Percentiles rank a stretch among this genome's conserved stretches.
Evolutionary conservation across 2,329 filamentous ascomycete genomes (phyloP).

Genomic region (Leptosphaerulina australis): DNA sequence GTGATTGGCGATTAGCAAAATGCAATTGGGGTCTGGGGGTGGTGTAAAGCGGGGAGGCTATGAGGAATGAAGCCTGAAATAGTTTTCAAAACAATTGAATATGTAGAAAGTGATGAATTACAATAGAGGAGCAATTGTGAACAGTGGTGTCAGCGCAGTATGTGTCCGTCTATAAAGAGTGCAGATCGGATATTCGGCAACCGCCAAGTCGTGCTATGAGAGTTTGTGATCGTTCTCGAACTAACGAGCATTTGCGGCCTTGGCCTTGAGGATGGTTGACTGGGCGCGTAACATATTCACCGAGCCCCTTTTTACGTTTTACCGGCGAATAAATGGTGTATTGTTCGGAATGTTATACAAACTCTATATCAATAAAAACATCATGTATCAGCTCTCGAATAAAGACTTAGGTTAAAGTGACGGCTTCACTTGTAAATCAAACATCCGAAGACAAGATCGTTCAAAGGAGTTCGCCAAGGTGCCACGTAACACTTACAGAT

Average conservation of each 20-base stretch:
- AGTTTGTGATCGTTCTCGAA: background rate
- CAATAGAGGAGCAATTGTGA: too few relatives aligned
- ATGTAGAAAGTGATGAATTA: background rate
- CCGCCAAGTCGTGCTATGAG: constrained; percentile 7
- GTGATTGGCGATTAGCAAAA: constrained; percentile 30
- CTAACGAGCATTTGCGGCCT: background rate
- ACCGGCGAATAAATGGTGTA: too few relatives aligned
- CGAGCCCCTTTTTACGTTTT: too few relatives aligned
- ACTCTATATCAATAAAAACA: too few relatives aligned
- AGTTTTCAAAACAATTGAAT: background rate
- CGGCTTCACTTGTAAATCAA: background rate
- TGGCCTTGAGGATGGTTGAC: constrained; percentile 1
- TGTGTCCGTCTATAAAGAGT: background rate
- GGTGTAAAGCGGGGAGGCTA: background rate
- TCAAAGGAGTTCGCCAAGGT: background rate
- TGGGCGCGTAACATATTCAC: background rate
- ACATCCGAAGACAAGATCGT: background rate
- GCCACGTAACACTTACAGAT: background rate
- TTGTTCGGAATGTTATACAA: too few relatives aligned
- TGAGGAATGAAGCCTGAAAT: background rate
- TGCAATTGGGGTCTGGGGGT: background rate
- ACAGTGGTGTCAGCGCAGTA: background rate
- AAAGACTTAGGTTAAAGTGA: too few relatives aligned
- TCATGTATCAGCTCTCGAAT: background rate
- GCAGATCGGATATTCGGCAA: constrained; percentile 8